Percentiles rank a stretch among this genome's conserved stretches.
Conservation (phyloP, 176 grass and related monocot genomes). For the Rhynchospora breviuscula region DNA sequence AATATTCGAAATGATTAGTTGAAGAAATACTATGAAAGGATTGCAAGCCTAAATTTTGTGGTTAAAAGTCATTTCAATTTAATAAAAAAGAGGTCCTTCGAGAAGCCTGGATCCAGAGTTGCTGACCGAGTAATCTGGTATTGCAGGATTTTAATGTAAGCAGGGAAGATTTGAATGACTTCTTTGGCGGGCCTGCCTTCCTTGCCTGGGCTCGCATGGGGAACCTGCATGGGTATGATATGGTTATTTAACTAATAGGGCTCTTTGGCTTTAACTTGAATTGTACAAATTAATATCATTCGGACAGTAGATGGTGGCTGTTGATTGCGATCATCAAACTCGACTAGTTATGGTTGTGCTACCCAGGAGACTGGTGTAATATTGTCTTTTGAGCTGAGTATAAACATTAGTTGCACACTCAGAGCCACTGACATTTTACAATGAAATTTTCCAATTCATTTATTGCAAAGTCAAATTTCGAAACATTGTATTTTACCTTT, state of each 20-base stretch:
- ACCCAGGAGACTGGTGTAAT: neutral
- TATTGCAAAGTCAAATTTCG: neutral
- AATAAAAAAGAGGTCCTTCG: too few relatives aligned
- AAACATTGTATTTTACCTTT: neutral
- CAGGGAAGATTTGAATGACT: constrained; percentile 62
- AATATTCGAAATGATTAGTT: neutral
- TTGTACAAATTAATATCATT: neutral
- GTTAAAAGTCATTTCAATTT: too few relatives aligned
- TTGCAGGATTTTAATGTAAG: constrained; percentile 83
- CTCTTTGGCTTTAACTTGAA: neutral
- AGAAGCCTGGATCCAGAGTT: too few relatives aligned
- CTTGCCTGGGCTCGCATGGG: constrained; percentile 99
- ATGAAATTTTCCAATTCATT: neutral
- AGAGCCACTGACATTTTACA: neutral
- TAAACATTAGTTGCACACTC: neutral
- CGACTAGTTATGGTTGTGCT: neutral
- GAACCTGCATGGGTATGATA: constrained; percentile 82
- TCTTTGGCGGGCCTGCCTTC: constrained; percentile 95
- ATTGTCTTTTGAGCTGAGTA: constrained; percentile 7
- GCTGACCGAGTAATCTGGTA: constrained; percentile 8
- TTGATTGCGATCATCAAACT: neutral
- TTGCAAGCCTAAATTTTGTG: too few relatives aligned
- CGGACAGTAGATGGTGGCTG: neutral
- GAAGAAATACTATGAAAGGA: neutral
- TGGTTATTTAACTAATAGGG: neutral